Evolutionary conservation across 441 rosid species (phyloP).

Genomic region (Manihot esculenta): DNA sequence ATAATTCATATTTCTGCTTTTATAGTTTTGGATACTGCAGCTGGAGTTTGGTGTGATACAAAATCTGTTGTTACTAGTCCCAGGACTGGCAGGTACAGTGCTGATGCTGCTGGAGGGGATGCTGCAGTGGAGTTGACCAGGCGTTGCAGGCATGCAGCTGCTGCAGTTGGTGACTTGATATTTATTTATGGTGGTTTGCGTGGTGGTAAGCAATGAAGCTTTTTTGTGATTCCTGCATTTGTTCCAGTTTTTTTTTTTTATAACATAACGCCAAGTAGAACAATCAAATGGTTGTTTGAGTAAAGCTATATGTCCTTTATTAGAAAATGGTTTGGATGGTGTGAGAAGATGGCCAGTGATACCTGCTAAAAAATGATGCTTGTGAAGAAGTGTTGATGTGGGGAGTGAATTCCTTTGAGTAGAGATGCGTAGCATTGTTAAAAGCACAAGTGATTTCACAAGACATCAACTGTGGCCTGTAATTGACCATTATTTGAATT

Average conservation of each 20-base stretch:
- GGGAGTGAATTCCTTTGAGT: neutral
- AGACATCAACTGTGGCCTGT: neutral
- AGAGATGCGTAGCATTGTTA: neutral
- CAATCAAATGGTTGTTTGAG: neutral
- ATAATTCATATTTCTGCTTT: constrained; percentile 23
- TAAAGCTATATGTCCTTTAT: neutral
- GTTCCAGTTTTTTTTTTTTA: neutral
- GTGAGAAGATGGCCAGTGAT: neutral
- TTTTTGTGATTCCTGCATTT: neutral
- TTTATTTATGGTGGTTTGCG: constrained; percentile 99
- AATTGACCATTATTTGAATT: neutral
- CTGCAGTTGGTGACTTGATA: constrained; percentile 94
- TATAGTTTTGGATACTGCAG: constrained; percentile 98
- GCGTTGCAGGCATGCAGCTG: constrained; percentile 99
- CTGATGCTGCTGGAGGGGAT: constrained; percentile 99
- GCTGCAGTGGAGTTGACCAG: constrained; percentile 96
- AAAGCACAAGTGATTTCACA: neutral
- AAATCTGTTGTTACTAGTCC: constrained; percentile 97
- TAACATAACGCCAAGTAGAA: neutral
- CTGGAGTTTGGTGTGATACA: constrained; percentile 99
- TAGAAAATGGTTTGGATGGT: neutral
- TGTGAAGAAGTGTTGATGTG: constrained; percentile 10
- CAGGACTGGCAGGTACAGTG: constrained; percentile 89
- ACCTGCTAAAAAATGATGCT: neutral
- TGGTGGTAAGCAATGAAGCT: constrained; percentile 62